A percentile compares a stretch with the other conserved stretches of the same genome.
Conservation (phyloP, 176 grass and related monocot species). For the Areca catechu region DNA sequence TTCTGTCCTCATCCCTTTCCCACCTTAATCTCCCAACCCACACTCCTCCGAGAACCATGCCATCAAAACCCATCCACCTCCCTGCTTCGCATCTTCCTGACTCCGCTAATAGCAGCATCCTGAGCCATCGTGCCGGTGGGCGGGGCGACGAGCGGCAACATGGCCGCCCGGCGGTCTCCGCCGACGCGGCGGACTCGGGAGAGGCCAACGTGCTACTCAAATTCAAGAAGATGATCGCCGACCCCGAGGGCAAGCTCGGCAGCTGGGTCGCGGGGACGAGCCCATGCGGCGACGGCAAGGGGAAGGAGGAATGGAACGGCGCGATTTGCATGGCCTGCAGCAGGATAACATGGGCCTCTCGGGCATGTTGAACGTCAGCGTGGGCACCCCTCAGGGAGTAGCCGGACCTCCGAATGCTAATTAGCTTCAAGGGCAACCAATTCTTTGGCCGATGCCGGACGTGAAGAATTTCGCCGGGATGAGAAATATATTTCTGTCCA, state of each 20-base stretch:
- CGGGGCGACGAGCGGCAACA: too few relatives aligned
- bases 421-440: slow-evolving; percentile 58
- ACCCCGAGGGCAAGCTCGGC: slow-evolving; percentile 18
- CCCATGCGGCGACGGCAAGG: slow-evolving; percentile 33
- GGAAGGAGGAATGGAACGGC: slow-evolving; percentile 35
- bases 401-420: slow-evolving; percentile 38
- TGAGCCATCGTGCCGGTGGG: too few relatives aligned
- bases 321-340: slow-evolving; percentile 57
- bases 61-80: too few relatives aligned
- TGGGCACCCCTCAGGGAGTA: slow-evolving; percentile 26
- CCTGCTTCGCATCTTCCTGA: too few relatives aligned
- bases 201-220: slow-evolving; percentile 44
- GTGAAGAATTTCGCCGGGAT: slow-evolving; percentile 37
- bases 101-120: too few relatives aligned
- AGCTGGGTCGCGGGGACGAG: slow-evolving; percentile 40
- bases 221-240: slow-evolving; percentile 42
- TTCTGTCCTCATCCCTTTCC: too few relatives aligned
- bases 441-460: slow-evolving; percentile 53
- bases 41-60: too few relatives aligned
- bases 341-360: slow-evolving; percentile 60
- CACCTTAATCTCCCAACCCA: too few relatives aligned
- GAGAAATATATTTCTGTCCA: slow-evolving; percentile 51
- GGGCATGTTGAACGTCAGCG: slow-evolving; percentile 34
- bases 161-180: slow-evolving; percentile 7
- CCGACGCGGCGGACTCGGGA: not conserved